These are phyloP conservation scores for Theileria luwenshuni DNA, from an alignment of 169 alveolate species.

Conservation along the genomic window DNA sequence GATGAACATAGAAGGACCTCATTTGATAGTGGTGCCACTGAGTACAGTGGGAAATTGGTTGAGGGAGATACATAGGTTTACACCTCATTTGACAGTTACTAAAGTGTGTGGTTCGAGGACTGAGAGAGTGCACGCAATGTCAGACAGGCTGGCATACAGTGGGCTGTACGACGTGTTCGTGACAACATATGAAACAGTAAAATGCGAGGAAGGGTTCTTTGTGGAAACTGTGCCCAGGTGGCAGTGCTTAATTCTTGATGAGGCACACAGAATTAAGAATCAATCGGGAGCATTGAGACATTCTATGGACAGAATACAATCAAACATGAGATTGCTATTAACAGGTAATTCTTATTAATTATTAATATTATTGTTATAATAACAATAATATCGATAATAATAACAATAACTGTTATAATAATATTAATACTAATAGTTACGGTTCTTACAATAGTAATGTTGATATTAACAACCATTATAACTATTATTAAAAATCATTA, in stretches of 20 bases:
- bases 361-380: too few relatives aligned
- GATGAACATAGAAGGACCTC: slow-evolving; percentile 88
- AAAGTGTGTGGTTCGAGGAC: slow-evolving; percentile 87
- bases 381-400: too few relatives aligned
- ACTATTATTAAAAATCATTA: too few relatives aligned
- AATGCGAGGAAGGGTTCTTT: slow-evolving; percentile 87
- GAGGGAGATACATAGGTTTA: slow-evolving; percentile 88
- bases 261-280: slow-evolving; percentile 99
- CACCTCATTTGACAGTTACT: slow-evolving; percentile 85
- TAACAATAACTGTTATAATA: too few relatives aligned
- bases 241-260: slow-evolving; percentile 96
- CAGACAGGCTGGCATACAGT: slow-evolving; percentile 78
- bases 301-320: slow-evolving; percentile 87
- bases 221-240: slow-evolving; percentile 86
- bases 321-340: slow-evolving; percentile 88
- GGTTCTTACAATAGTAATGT: too few relatives aligned
- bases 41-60: slow-evolving; percentile 95
- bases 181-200: slow-evolving; percentile 91
- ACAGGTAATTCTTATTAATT: slow-evolving; percentile 80
- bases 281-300: slow-evolving; percentile 91
- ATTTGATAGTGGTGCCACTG: slow-evolving; percentile 93
- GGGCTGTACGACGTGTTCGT: slow-evolving; percentile 88
- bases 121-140: slow-evolving; percentile 86
- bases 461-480: too few relatives aligned
- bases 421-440: too few relatives aligned